Evolutionary conservation across 1,139 yeast species (phyloP).

Genomic region (Saccharomyces pastorianus): DNA sequence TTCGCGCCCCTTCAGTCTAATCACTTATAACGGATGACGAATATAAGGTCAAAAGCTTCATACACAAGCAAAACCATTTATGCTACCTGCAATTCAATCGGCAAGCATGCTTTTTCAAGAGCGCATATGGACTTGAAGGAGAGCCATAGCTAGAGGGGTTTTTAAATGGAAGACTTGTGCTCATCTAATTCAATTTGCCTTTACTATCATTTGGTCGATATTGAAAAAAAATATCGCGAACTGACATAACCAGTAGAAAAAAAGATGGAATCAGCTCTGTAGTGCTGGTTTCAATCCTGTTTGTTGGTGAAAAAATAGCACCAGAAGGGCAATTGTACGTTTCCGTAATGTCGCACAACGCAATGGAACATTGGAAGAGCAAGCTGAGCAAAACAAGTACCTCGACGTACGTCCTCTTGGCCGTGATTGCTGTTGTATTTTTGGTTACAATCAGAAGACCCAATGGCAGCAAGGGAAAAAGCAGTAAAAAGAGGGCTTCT

Average conservation of each 20-base stretch:
- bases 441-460: neutral
- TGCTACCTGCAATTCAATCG: neutral
- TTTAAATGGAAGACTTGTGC: neutral
- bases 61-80: neutral
- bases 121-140: neutral
- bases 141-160: neutral
- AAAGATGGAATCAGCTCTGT: neutral
- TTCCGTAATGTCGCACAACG: neutral
- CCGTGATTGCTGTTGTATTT: neutral
- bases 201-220: neutral
- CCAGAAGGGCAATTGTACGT: neutral
- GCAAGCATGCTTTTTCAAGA: neutral
- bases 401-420: neutral
- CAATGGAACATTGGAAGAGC: neutral
- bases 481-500: neutral
- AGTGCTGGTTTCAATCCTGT: neutral
- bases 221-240: neutral
- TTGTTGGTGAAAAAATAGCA: neutral
- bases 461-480: neutral
- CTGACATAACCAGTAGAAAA: neutral
- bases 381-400: neutral
- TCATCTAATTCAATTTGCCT: neutral
- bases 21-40: neutral
- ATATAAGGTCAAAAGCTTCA: neutral
- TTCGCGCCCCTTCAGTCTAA: neutral